phyloP scores from a whole-genome alignment of 768 basidiomycete genomes.

The Suillus lakei region DNA sequence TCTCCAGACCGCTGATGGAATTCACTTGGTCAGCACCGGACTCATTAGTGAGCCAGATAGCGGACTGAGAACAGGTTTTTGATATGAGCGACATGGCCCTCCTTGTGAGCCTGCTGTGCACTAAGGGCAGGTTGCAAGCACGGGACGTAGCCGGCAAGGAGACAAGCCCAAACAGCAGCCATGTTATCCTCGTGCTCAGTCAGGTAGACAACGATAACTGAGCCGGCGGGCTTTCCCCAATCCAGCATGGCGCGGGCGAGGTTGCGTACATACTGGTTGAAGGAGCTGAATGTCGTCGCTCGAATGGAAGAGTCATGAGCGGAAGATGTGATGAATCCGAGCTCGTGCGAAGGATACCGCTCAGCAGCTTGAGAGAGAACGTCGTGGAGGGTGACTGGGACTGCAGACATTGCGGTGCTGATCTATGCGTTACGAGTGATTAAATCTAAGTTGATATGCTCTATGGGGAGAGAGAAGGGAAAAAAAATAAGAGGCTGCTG shows the following conservation, averaged over 20 bases:
- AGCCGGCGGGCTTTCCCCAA: constrained; percentile 11
- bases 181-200: constrained; percentile 17
- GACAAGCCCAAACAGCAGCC: constrained; percentile 15
- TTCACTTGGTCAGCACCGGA: constrained; percentile 10
- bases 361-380: constrained; percentile 13
- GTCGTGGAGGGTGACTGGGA: constrained; percentile 12
- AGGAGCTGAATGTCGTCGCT: constrained; percentile 7
- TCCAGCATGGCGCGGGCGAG: constrained; percentile 11
- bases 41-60: constrained; percentile 14
- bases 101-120: constrained; percentile 14
- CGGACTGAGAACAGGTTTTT: constrained; percentile 13
- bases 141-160: constrained; percentile 11
- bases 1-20: constrained; percentile 9
- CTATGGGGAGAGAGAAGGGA: background rate
- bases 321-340: constrained; percentile 14
- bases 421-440: background rate
- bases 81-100: constrained; percentile 14
- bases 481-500: background rate
- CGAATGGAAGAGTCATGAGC: constrained; percentile 14
- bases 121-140: constrained; percentile 14
- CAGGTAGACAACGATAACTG: constrained; percentile 12
- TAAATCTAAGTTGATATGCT: background rate
- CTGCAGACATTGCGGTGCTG: background rate
- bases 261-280: constrained; percentile 14
- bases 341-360: constrained; percentile 11